Evolutionary conservation across 371 early-diverging fungal genomes (phyloP).

Genomic region (Syncephalastrum sp.): DNA sequence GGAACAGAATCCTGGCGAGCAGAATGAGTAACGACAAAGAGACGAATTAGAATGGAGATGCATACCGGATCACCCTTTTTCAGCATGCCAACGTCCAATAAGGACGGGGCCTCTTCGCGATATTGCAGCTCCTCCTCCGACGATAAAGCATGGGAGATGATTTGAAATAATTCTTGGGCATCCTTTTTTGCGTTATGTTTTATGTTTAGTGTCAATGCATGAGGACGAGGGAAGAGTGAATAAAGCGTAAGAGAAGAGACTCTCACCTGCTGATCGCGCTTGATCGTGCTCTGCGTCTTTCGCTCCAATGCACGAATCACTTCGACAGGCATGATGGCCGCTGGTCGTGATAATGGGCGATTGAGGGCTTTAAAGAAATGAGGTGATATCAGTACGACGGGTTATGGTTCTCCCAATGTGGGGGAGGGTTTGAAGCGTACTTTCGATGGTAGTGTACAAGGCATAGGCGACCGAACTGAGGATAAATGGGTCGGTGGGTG

Average conservation of each 20-base stretch:
- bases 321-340: constrained; percentile 40
- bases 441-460: constrained; percentile 50
- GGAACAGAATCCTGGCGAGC: constrained; percentile 9
- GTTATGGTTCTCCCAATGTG: too few relatives aligned
- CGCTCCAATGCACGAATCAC: constrained; percentile 39
- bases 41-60: neutral
- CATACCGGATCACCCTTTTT: constrained; percentile 21
- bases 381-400: too few relatives aligned
- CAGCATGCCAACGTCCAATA: constrained; percentile 33
- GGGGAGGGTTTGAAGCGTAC: constrained; percentile 13
- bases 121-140: constrained; percentile 65
- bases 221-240: neutral
- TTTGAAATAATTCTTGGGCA: constrained; percentile 92
- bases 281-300: constrained; percentile 43
- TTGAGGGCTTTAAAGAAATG: constrained; percentile 17
- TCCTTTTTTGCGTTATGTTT: constrained; percentile 59
- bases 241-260: too few relatives aligned
- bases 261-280: constrained; percentile 45
- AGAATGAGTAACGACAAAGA: too few relatives aligned
- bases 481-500: constrained; percentile 38
- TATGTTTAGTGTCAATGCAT: neutral
- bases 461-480: constrained; percentile 51
- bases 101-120: constrained; percentile 31
- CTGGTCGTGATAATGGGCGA: constrained; percentile 38
- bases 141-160: constrained; percentile 77